phyloP scores from a whole-genome alignment of 768 basidiomycete genomes.

The Boletus rufocinnamomeus region DNA sequence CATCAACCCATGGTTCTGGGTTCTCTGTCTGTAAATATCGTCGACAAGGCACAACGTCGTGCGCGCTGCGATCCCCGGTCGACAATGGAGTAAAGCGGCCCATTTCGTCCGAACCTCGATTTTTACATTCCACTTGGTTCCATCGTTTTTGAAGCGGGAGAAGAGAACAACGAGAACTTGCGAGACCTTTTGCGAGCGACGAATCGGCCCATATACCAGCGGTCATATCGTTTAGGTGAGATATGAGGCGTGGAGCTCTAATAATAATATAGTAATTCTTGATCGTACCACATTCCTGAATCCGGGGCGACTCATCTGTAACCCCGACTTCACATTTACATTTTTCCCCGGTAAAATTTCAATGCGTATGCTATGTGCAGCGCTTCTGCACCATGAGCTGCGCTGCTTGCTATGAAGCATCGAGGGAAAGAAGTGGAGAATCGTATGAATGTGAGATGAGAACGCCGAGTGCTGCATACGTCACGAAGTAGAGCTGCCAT shows the following conservation, averaged over 20 bases:
- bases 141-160: background rate
- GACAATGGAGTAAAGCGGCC: background rate
- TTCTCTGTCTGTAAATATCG: background rate
- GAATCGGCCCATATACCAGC: background rate
- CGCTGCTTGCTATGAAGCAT: slow-evolving; percentile 7
- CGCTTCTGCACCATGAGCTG: background rate
- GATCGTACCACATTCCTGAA: background rate
- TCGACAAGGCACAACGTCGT: background rate
- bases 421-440: slow-evolving; percentile 8
- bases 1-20: background rate
- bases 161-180: background rate
- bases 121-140: background rate
- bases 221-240: background rate
- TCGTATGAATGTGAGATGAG: slow-evolving; percentile 9
- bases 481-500: background rate
- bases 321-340: background rate
- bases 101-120: background rate
- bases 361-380: background rate
- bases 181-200: background rate
- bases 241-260: background rate
- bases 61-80: background rate
- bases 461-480: background rate
- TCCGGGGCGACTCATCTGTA: background rate
- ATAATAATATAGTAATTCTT: background rate
- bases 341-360: background rate